Percentiles rank a stretch among this genome's conserved stretches.
phyloP scores from a whole-genome alignment of 768 basidiomycete species.

The Mycena polygramma region DNA sequence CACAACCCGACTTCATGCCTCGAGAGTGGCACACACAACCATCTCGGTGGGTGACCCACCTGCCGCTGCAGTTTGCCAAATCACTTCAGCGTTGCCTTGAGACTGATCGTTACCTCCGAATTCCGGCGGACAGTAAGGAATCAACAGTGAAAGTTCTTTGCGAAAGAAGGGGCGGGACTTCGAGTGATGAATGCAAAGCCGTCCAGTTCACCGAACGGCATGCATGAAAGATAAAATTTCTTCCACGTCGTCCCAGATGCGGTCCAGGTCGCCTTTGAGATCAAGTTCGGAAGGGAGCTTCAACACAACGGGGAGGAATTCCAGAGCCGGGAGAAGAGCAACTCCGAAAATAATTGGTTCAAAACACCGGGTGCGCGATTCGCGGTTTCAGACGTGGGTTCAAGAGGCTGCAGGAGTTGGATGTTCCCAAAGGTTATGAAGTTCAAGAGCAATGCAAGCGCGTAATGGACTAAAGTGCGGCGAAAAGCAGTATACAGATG shows the following conservation, averaged over 20 bases:
- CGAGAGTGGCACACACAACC: too few species aligned
- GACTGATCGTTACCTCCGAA: too few species aligned
- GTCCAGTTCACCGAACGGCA: constrained; percentile 34
- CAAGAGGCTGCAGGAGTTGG: constrained; percentile 53
- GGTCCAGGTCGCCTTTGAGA: constrained; percentile 97
- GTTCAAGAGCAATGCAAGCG: constrained; percentile 17
- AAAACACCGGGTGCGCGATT: constrained; percentile 83
- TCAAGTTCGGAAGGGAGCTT: constrained; percentile 85
- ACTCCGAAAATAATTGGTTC: constrained; percentile 85
- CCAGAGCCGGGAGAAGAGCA: constrained; percentile 76
- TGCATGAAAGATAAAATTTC: constrained; percentile 71
- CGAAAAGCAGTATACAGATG: constrained; percentile 6
- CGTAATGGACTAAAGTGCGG: not conserved
- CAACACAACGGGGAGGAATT: constrained; percentile 44
- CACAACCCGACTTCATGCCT: too few species aligned
- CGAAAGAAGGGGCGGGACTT: too few species aligned
- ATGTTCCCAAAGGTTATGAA: constrained; percentile 55
- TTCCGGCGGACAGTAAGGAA: too few species aligned
- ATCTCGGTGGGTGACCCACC: too few species aligned
- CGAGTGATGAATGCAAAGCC: not conserved
- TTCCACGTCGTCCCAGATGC: constrained; percentile 80
- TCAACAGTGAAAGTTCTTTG: too few species aligned
- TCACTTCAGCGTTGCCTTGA: too few species aligned
- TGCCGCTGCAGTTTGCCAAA: too few species aligned
- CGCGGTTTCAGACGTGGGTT: constrained; percentile 6